Conservation (phyloP, 345 rosid genomes). For the Populus simonii region DNA sequence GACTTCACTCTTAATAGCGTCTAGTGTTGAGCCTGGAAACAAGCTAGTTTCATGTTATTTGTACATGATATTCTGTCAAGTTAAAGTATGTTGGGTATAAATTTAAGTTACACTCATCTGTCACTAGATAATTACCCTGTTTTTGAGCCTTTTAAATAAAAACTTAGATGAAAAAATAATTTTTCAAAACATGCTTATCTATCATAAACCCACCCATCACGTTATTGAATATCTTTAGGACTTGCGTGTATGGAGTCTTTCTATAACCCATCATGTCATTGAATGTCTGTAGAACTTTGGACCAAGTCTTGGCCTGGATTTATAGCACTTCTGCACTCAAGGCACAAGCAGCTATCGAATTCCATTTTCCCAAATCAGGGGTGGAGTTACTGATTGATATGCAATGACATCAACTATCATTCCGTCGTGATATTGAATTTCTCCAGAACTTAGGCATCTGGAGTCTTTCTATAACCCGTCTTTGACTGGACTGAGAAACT, state of each 20-base stretch:
- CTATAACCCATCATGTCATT: too few species aligned
- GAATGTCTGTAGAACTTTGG: not conserved
- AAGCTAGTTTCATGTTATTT: too few species aligned
- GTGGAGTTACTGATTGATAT: not conserved
- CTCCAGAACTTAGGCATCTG: not conserved
- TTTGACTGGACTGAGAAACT: not conserved
- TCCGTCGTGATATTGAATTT: not conserved
- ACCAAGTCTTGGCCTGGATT: not conserved
- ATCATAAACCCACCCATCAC: too few species aligned
- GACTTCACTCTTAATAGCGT: rapidly evolving
- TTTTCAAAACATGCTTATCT: too few species aligned
- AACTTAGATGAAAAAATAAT: too few species aligned
- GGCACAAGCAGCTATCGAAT: not conserved
- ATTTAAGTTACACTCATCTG: too few species aligned
- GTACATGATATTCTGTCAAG: rapidly evolving
- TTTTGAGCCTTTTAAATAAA: too few species aligned
- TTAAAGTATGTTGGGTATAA: too few species aligned
- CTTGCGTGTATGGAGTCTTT: too few species aligned
- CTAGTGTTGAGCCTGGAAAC: rapidly evolving
- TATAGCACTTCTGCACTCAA: too few species aligned
- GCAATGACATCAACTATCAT: not conserved
- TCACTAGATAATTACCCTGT: too few species aligned
- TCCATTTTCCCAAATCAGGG: not conserved
- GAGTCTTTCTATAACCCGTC: not conserved
- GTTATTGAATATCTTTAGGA: too few species aligned